Percentiles rank a stretch among this genome's conserved stretches.
phyloP scores from a whole-genome alignment of 331 rosid species.

The Malus hybrid region DNA sequence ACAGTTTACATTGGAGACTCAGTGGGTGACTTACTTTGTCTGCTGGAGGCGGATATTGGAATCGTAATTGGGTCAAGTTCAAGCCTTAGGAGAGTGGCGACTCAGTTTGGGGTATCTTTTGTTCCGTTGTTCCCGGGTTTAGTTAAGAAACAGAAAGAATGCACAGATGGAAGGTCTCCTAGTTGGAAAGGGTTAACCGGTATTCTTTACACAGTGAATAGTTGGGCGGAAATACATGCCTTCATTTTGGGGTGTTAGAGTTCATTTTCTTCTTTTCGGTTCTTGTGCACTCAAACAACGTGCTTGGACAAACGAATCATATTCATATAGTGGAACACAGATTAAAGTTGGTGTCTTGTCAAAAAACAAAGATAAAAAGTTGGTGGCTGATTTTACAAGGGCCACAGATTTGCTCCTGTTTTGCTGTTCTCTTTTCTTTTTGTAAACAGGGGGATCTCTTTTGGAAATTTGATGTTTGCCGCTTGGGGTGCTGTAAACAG shows the following conservation, averaged over 20 bases:
- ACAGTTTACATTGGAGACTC: constrained; percentile 87
- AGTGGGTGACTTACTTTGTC: constrained; percentile 88
- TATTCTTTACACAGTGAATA: constrained; percentile 70
- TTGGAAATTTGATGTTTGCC: constrained; percentile 35
- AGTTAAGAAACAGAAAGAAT: constrained; percentile 68
- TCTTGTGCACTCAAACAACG: constrained; percentile 34
- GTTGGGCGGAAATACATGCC: constrained; percentile 98
- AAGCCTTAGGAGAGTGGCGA: constrained; percentile 76
- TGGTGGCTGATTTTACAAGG: constrained; percentile 71
- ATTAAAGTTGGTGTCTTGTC: constrained; percentile 14
- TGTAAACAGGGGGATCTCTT: constrained; percentile 41
- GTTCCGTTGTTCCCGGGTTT: constrained; percentile 72
- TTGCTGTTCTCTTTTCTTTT: constrained; percentile 13
- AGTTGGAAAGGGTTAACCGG: constrained; percentile 81
- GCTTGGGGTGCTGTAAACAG: constrained; percentile 33
- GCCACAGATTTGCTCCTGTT: constrained; percentile 58
- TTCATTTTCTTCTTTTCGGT: constrained; percentile 24
- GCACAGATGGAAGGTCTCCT: constrained; percentile 37
- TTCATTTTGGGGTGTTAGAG: constrained; percentile 82
- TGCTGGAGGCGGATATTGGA: constrained; percentile 94
- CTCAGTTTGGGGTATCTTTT: constrained; percentile 68
- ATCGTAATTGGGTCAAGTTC: constrained; percentile 84
- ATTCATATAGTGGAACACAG: constrained; percentile 40
- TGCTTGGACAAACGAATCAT: constrained; percentile 33
- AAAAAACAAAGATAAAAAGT: constrained; percentile 13